phyloP scores from a whole-genome alignment of 495 filamentous ascomycete genomes.

The Cercophora samala region DNA sequence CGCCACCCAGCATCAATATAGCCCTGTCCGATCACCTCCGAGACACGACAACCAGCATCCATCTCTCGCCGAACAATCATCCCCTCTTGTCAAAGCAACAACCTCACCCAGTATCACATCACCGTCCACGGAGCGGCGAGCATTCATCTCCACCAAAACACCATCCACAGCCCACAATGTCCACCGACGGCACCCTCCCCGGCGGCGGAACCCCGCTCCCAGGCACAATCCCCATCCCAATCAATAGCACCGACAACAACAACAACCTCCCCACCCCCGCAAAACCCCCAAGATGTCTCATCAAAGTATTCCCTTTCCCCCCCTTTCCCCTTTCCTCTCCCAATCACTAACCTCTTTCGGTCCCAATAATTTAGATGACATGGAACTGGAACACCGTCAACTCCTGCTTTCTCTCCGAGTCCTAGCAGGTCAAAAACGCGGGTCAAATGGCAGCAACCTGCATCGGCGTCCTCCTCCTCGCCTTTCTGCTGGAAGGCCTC shows the following conservation, averaged over 20 bases:
- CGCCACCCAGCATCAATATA: no score
- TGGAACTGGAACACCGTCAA: slow-evolving; percentile 46
- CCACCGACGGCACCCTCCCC: no score
- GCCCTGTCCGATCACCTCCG: no score
- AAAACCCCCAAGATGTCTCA: not conserved
- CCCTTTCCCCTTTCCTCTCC: not conserved
- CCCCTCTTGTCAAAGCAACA: no score
- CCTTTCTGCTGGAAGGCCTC: slow-evolving; percentile 36
- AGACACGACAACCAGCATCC: no score
- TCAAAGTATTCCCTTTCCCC: not conserved
- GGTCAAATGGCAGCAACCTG: slow-evolving; percentile 42
- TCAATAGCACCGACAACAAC: not conserved
- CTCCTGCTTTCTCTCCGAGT: slow-evolving; percentile 33
- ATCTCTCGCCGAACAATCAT: no score
- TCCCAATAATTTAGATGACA: slow-evolving; percentile 39
- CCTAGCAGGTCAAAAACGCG: slow-evolving; percentile 32
- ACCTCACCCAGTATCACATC: no score
- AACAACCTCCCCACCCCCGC: not conserved
- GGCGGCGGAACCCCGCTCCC: not conserved
- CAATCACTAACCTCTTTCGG: not conserved
- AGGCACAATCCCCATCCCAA: not conserved
- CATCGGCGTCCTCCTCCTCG: slow-evolving; percentile 44
- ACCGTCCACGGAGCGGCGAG: no score
- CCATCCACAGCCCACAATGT: not conserved
- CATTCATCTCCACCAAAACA: no score